Evolutionary conservation across 2,329 filamentous ascomycete genomes (phyloP).

Genomic region (Fusarium domesticum): DNA sequence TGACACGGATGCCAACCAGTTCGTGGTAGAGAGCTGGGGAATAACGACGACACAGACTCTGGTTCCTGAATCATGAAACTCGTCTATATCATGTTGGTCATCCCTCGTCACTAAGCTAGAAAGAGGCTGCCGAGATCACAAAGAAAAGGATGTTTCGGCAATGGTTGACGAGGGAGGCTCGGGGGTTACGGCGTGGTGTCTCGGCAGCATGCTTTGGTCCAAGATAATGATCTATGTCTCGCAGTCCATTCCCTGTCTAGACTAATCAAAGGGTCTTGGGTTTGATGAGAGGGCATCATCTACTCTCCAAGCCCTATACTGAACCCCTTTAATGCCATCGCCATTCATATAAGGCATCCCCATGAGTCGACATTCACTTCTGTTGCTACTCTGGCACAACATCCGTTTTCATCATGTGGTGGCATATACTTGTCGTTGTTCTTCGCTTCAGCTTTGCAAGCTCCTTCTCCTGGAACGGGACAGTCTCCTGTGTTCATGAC

Average conservation of each 20-base stretch:
- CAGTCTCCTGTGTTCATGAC: slow-evolving; percentile 27
- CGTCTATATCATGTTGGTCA: too few species aligned
- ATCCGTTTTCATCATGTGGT: slow-evolving; percentile 20
- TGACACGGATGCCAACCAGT: too few species aligned
- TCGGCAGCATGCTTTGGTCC: slow-evolving; percentile 17
- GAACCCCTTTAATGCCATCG: too few species aligned
- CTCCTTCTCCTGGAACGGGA: slow-evolving; percentile 17
- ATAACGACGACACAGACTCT: neutral
- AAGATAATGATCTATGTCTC: slow-evolving; percentile 4
- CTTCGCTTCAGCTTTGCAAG: slow-evolving; percentile 8
- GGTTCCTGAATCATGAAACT: slow-evolving; percentile 1
- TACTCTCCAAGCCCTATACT: too few species aligned
- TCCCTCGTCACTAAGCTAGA: neutral
- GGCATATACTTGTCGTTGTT: slow-evolving; percentile 12
- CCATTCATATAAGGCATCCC: neutral
- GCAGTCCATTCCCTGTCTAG: neutral
- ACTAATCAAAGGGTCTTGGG: too few species aligned
- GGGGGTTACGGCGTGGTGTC: slow-evolving; percentile 10
- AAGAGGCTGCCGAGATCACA: slow-evolving; percentile 8
- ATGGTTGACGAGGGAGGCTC: too few species aligned
- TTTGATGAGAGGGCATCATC: too few species aligned
- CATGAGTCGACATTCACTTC: neutral
- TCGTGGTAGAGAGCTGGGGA: too few species aligned
- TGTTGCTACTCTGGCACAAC: neutral
- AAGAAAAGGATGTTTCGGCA: too few species aligned